Evolutionary conservation across 2,329 filamentous ascomycete genomes (phyloP), one percentile per base, ranked within the genome.

Genomic region (Fonsecaea pugnacius): DNA sequence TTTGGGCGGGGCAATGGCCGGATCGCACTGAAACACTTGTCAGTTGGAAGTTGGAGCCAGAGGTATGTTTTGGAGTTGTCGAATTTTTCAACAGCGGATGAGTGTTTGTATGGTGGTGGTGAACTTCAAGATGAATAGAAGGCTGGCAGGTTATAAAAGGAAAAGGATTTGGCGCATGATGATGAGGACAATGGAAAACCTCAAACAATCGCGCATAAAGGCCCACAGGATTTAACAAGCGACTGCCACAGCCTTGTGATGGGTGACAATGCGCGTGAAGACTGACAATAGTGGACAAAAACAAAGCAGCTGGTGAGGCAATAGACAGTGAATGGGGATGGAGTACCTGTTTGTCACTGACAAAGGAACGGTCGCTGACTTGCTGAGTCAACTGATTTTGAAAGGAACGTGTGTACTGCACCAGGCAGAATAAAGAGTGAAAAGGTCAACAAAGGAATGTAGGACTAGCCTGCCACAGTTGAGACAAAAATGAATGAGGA

Each of bases 341-440:
- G 38, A 32, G 7, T 54, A 40, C 59, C 54, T 63, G 18, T 24
- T 59, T 50, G 50, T 56, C 58, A 46, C 54, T 30, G 52, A 65
- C 59, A 64, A 67, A 67, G 58, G 43, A 56, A 43, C 38, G 62
- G 32, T 67, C 51, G 61, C 65, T 66, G 66, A 65, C 62, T 65
- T 60, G 43, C 9, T 48, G 51, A 18, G 32, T 58, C 38, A 32
- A 55, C 51, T 36, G 57, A 46, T 52, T 43, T 55, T 10, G 12
- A 21, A 69, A 61, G 55, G 67, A 70, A 65, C 66, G 63, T 67
- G 65, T 62, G 63, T 64, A 67, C 67, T 66, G 69, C 69, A 53
- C 62, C 69, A 52, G 69, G 69, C 67, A 68, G 62, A 57, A 68
- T 65, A 67, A 66, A 51, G 62, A 52, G 57, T 58, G 58, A 10